These are phyloP conservation scores for Rossbeevera mucosa DNA, from an alignment of 768 basidiomycete genomes.

Conservation along the genomic window DNA sequence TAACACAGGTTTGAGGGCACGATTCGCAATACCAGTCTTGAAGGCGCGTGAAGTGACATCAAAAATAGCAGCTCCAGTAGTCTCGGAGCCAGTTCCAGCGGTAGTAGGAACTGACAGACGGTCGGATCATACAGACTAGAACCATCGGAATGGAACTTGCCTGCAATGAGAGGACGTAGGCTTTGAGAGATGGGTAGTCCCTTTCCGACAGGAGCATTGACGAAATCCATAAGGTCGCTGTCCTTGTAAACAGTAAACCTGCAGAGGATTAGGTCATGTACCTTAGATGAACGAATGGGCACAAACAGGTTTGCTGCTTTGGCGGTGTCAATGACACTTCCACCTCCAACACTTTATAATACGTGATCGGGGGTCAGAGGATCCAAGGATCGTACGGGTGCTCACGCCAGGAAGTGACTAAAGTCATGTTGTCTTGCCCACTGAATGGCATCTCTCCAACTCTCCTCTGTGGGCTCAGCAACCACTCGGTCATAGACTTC, in stretches of 20 bases:
- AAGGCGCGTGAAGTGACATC: conserved; percentile 89
- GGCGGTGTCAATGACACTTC: conserved; percentile 92
- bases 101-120: conserved; percentile 55
- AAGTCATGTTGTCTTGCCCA: conserved; percentile 87
- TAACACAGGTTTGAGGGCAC: conserved; percentile 85
- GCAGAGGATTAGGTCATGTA: conserved; percentile 3
- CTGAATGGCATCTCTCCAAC: conserved; percentile 81
- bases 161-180: conserved; percentile 81
- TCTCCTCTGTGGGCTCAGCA: conserved; percentile 89
- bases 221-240: conserved; percentile 90
- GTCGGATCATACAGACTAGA: neutral
- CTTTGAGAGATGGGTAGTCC: conserved; percentile 75
- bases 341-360: conserved; percentile 74
- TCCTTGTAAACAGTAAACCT: conserved; percentile 91
- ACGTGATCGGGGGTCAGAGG: neutral
- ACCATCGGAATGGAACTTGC: conserved; percentile 30
- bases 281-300: neutral
- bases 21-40: conserved; percentile 94
- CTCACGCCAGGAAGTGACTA: conserved; percentile 88
- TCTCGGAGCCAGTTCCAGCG: conserved; percentile 90
- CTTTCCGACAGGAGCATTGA: conserved; percentile 94
- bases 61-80: conserved; percentile 91
- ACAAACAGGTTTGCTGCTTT: conserved; percentile 87
- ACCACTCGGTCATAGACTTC: conserved; percentile 79
- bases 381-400: conserved; percentile 11